These are phyloP conservation scores for Aegilops tauschii DNA, from an alignment of 176 grass and related monocot genomes.

Conservation along the genomic window DNA sequence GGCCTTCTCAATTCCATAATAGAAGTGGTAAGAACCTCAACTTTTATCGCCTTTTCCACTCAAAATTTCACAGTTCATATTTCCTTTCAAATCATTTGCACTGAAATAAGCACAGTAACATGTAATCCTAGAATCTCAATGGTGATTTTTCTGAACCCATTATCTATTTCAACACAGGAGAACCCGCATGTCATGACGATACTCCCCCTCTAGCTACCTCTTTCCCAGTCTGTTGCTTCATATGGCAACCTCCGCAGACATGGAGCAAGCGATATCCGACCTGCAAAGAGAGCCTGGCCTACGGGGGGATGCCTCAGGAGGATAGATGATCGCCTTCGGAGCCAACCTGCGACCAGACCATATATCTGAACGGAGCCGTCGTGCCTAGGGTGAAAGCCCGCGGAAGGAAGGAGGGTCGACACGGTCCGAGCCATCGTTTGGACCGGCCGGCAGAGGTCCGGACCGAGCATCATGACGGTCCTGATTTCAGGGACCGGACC, in stretches of 20 bases:
- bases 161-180: neutral
- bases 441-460: too few relatives aligned
- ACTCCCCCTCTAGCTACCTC: neutral
- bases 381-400: constrained; percentile 22
- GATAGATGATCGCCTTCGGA: constrained; percentile 21
- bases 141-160: neutral
- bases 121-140: too few relatives aligned
- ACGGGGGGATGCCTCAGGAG: too few relatives aligned
- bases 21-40: constrained; percentile 66
- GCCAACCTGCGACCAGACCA: constrained; percentile 26
- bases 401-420: too few relatives aligned
- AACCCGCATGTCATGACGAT: neutral
- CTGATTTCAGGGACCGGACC: too few relatives aligned
- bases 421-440: too few relatives aligned
- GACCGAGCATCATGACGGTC: too few relatives aligned
- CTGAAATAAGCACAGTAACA: neutral
- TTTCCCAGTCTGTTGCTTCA: too few relatives aligned
- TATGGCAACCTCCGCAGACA: constrained; percentile 34
- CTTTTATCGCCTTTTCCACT: neutral
- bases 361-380: constrained; percentile 79
- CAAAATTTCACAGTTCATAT: neutral
- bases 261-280: constrained; percentile 60
- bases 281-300: constrained; percentile 54
- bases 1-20: constrained; percentile 83
- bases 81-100: neutral